phyloP scores from a whole-genome alignment of 2,329 filamentous ascomycete species.

The Graphilbum ipis-grandicollis region DNA sequence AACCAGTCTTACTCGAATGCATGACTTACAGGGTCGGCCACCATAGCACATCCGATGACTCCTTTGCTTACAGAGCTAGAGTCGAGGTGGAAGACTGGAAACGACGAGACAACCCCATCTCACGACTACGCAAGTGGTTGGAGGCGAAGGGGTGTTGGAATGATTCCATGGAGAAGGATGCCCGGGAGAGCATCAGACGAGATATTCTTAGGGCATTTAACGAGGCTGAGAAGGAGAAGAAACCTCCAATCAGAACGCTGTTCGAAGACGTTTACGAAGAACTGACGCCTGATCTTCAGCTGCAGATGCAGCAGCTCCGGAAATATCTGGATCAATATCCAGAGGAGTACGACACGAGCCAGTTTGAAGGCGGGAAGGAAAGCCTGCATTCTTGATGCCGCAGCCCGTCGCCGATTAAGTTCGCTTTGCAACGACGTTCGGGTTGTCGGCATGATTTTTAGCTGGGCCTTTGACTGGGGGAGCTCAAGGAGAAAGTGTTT shows the following conservation, averaged over 20 bases:
- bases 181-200: conserved; percentile 16
- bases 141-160: conserved; percentile 73
- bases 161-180: conserved; percentile 55
- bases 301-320: conserved; percentile 59
- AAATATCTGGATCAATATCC: conserved; percentile 74
- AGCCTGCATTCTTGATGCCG: too few species aligned
- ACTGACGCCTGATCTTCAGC: conserved; percentile 41
- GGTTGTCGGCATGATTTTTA: too few species aligned
- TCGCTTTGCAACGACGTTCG: too few species aligned
- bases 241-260: conserved; percentile 51
- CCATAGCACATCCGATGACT: conserved; percentile 93
- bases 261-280: conserved; percentile 87
- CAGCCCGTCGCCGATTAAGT: too few species aligned
- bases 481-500: too few species aligned
- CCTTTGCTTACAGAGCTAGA: conserved; percentile 83
- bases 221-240: conserved; percentile 67
- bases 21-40: conserved; percentile 96
- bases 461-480: too few species aligned
- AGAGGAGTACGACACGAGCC: conserved; percentile 60
- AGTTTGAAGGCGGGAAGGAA: conserved; percentile 16
- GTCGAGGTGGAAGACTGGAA: conserved; percentile 90
- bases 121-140: conserved; percentile 46
- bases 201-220: conserved; percentile 73
- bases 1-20: conserved; percentile 75
- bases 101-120: conserved; percentile 20